These are phyloP conservation scores for Penicillium samsonianum DNA, from an alignment of 495 filamentous ascomycete species.

Conservation along the genomic window DNA sequence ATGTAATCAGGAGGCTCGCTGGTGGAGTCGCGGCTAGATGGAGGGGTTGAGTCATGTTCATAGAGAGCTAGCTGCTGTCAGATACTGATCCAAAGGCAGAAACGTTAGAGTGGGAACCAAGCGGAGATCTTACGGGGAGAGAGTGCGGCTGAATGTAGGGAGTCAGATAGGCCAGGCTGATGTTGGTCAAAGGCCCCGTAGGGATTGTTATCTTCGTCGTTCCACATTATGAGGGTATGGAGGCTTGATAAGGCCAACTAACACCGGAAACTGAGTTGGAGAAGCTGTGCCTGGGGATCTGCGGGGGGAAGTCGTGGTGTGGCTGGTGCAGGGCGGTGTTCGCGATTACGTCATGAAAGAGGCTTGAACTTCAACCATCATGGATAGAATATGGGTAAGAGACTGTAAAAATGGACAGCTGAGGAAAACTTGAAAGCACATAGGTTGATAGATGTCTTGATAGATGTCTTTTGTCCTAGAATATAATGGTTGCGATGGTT, in stretches of 20 bases:
- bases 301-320: slow-evolving; percentile 25
- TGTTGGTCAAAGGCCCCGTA: slow-evolving; percentile 87
- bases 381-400: not conserved
- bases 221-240: slow-evolving; percentile 51
- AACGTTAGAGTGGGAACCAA: not conserved
- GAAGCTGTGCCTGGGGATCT: slow-evolving; percentile 30
- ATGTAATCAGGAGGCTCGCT: slow-evolving; percentile 61
- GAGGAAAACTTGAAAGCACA: not conserved
- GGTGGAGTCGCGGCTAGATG: slow-evolving; percentile 45
- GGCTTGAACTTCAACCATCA: not conserved
- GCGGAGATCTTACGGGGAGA: slow-evolving; percentile 45
- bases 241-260: slow-evolving; percentile 20
- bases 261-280: slow-evolving; percentile 16
- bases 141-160: slow-evolving; percentile 64
- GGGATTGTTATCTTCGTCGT: slow-evolving; percentile 94
- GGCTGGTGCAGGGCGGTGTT: slow-evolving; percentile 16
- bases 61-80: slow-evolving; percentile 41
- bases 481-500: not conserved
- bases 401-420: not conserved
- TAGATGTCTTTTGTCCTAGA: not conserved
- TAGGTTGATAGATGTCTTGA: no score
- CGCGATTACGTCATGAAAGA: slow-evolving; percentile 14
- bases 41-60: slow-evolving; percentile 50
- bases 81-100: slow-evolving; percentile 8
- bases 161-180: slow-evolving; percentile 74